Percentiles rank a stretch among this genome's conserved stretches.
Evolutionary conservation across 176 grass and related monocot species (phyloP).

Genomic region (Zea luxurians): DNA sequence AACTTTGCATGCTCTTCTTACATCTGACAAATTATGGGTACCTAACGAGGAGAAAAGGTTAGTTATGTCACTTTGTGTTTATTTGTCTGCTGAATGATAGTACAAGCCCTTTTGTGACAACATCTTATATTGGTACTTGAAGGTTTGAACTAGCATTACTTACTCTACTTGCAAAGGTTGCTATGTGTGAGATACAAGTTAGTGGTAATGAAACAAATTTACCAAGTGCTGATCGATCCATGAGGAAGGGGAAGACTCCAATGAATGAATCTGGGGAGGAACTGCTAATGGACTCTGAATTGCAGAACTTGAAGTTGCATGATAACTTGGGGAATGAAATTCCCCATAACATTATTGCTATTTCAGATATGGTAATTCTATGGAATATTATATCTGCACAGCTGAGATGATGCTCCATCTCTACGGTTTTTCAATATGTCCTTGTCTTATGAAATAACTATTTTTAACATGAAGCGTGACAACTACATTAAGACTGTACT

Average conservation of each 20-base stretch:
- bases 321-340: conserved; percentile 52
- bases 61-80: conserved; percentile 23
- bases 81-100: conserved; percentile 21
- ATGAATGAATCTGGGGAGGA: conserved; percentile 47
- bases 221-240: conserved; percentile 37
- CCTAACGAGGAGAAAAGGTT: conserved; percentile 99
- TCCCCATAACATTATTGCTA: conserved; percentile 49
- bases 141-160: conserved; percentile 97
- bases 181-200: conserved; percentile 56
- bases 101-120: conserved; percentile 30
- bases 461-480: conserved; percentile 25
- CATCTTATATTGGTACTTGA: conserved; percentile 37
- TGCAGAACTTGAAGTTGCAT: conserved; percentile 62
- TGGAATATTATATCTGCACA: conserved; percentile 31
- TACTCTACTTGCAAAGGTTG: conserved; percentile 76
- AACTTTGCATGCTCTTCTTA: conserved; percentile 87
- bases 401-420: conserved; percentile 29
- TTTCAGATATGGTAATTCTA: conserved; percentile 51
- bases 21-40: conserved; percentile 92
- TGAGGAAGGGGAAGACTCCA: conserved; percentile 50
- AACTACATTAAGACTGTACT: conserved; percentile 29
- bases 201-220: conserved; percentile 44
- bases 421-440: conserved; percentile 13
- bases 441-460: conserved; percentile 11
- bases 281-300: conserved; percentile 58